Evolutionary conservation across 2,329 filamentous ascomycete species (phyloP), one percentile per base, ranked within the genome.

Genomic region (Colletotrichum lini): DNA sequence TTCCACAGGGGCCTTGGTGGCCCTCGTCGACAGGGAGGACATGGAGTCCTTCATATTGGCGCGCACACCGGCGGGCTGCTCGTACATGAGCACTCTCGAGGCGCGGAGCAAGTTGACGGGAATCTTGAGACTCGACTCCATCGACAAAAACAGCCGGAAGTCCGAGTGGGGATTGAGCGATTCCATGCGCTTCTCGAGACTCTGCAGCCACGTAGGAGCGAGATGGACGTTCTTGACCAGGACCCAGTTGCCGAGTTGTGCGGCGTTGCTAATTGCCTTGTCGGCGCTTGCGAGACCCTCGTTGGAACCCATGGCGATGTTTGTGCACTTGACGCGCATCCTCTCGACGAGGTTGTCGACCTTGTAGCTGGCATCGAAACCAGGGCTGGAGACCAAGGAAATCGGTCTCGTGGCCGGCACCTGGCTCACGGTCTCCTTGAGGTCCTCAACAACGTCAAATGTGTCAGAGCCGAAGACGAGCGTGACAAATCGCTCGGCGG

Each of bases 1-100:
- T 83, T 99, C 96, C 12, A 98, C 95, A 0, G 96, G 96, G 76
- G 92, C 90, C 82, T 95, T 96, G 69, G 88, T 87, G 16, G 93
- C 91, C 74, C 94, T 88, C 45, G 92, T 89, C 3, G 94, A 92
- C 45, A 98, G 85, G 3, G 94, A 94, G 35, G 93, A 92, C 82
- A 99, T 89, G 0, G 96, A 98, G 80, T 99, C 97, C 83, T 97
- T 97, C 96, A 99, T 98, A 79, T 99, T 99, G 75, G 96, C 96
- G 72, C 94, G 90, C 44, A 99, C 94, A 83, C 96, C 96, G 2
- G 96, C 97, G 13, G 97, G 96, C 82, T 99, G 97, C 84, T 99
- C 96, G 83, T 97, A 98, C 90, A 98, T 98, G 73, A 99, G 87
- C 15, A 99, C 94, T 67, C 96, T 91, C 67, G 95, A 98, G 30